A percentile compares a stretch with the other conserved stretches of the same genome.
phyloP scores from a whole-genome alignment of 1,284 basidiomycete genomes.

The Malassezia obtusa region DNA sequence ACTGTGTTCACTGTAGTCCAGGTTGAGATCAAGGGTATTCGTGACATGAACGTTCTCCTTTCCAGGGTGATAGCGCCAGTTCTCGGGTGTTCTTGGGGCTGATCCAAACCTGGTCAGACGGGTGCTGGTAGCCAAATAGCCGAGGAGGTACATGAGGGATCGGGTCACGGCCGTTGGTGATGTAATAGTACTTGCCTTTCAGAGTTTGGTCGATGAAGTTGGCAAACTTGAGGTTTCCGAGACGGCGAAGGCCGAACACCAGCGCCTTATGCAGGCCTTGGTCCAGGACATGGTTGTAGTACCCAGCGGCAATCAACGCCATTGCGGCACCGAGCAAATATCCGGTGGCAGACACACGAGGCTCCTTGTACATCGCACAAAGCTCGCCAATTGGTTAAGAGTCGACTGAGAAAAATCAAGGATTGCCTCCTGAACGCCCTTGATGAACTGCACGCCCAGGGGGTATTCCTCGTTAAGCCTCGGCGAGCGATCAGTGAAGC shows the following conservation, averaged over 20 bases:
- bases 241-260: slow-evolving; percentile 11
- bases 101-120: slow-evolving; percentile 14
- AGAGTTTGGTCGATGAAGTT: slow-evolving; percentile 8
- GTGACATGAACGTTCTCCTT: slow-evolving; percentile 33
- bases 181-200: slow-evolving; percentile 1
- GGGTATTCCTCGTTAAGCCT: too few species aligned
- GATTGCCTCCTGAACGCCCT: too few species aligned
- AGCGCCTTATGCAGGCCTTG: slow-evolving; percentile 12
- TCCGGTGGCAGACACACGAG: slow-evolving; percentile 7
- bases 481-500: slow-evolving; percentile 10
- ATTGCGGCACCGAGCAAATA: slow-evolving; percentile 11
- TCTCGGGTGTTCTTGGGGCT: slow-evolving; percentile 13
- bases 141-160: slow-evolving; percentile 11
- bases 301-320: neutral
- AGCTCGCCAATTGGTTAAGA: too few species aligned
- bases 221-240: slow-evolving; percentile 17
- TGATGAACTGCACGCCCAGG: too few species aligned
- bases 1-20: too few species aligned
- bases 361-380: slow-evolving; percentile 1
- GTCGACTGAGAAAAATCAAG: too few species aligned
- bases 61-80: slow-evolving; percentile 28
- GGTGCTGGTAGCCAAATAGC: slow-evolving; percentile 15
- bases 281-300: slow-evolving; percentile 14
- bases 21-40: slow-evolving; percentile 20
- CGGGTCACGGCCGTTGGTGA: slow-evolving; percentile 10